phyloP scores from a whole-genome alignment of 2,329 filamentous ascomycete genomes.

The Epichloe sibirici region DNA sequence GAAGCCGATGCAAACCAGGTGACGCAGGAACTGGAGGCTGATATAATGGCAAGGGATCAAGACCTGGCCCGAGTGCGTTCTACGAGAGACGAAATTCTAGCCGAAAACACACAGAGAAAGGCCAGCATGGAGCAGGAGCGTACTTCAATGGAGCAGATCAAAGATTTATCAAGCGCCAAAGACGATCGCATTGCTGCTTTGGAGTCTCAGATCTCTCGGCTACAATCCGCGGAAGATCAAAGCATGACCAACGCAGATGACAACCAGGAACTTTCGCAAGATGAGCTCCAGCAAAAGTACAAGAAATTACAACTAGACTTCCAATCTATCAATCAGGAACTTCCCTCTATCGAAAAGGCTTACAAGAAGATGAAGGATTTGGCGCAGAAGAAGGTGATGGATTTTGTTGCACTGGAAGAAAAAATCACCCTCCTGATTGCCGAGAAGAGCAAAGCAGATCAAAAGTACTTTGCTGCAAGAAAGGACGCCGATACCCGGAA shows the following conservation, averaged over 20 bases:
- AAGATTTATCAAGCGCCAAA: conserved; percentile 67
- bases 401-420: conserved; percentile 65
- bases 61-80: conserved; percentile 80
- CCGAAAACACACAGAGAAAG: conserved; percentile 71
- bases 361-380: conserved; percentile 81
- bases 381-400: conserved; percentile 76
- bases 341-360: conserved; percentile 79
- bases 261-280: conserved; percentile 48
- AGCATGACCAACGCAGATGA: conserved; percentile 31
- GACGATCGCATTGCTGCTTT: conserved; percentile 70
- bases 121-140: conserved; percentile 66
- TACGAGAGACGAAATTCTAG: conserved; percentile 70
- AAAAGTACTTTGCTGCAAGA: conserved; percentile 94
- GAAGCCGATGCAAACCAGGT: conserved; percentile 67
- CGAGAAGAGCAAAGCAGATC: conserved; percentile 92
- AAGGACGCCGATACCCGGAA: conserved; percentile 84
- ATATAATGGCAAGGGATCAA: conserved; percentile 67
- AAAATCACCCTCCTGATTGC: conserved; percentile 60
- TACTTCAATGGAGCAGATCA: conserved; percentile 57
- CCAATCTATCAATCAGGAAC: conserved; percentile 70
- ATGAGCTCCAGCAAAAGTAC: conserved; percentile 64
- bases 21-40: conserved; percentile 67
- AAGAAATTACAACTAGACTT: conserved; percentile 68
- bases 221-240: conserved; percentile 39
- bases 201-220: conserved; percentile 68